Evolutionary conservation across 495 filamentous ascomycete species (phyloP).

Genomic region (Geopyxis carbonaria): DNA sequence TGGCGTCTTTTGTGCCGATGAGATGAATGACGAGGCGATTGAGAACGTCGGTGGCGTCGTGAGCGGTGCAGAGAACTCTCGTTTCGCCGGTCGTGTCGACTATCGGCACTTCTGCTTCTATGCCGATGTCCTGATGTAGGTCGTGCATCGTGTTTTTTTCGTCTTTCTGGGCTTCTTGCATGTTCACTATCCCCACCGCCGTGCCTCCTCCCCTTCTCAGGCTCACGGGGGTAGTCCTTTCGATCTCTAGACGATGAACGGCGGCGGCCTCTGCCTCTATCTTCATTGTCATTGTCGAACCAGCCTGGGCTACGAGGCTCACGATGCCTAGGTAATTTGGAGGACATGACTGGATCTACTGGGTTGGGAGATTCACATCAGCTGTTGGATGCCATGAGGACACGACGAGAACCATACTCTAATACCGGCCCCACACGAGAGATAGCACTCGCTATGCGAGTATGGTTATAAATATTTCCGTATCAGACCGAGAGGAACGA

Average conservation of each 20-base stretch:
- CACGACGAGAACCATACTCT: no score
- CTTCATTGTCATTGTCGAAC: constrained; percentile 1
- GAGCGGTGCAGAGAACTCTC: constrained; percentile 18
- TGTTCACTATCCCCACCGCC: not conserved
- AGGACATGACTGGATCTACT: constrained; percentile 2
- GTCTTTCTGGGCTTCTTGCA: constrained; percentile 2
- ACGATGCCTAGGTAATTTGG: constrained; percentile 1
- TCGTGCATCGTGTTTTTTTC: not conserved
- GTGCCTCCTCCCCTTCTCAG: constrained; percentile 2
- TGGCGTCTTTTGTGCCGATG: constrained; percentile 22
- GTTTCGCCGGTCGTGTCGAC: constrained; percentile 18
- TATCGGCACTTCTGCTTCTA: constrained; percentile 21
- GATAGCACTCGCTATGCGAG: no score
- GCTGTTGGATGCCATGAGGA: no score
- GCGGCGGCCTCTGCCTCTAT: constrained; percentile 5
- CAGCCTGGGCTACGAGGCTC: constrained; percentile 1
- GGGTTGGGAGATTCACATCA: constrained; percentile 3
- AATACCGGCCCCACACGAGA: no score
- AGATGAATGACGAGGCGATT: constrained; percentile 19
- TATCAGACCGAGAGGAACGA: no score
- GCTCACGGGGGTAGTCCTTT: constrained; percentile 1
- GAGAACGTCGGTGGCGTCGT: constrained; percentile 20
- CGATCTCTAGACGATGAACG: constrained; percentile 5
- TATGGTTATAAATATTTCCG: no score
- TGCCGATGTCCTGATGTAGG: constrained; percentile 1